phyloP scores from a whole-genome alignment of 169 alveolate species.

The Cryptosporidium parvum region DNA sequence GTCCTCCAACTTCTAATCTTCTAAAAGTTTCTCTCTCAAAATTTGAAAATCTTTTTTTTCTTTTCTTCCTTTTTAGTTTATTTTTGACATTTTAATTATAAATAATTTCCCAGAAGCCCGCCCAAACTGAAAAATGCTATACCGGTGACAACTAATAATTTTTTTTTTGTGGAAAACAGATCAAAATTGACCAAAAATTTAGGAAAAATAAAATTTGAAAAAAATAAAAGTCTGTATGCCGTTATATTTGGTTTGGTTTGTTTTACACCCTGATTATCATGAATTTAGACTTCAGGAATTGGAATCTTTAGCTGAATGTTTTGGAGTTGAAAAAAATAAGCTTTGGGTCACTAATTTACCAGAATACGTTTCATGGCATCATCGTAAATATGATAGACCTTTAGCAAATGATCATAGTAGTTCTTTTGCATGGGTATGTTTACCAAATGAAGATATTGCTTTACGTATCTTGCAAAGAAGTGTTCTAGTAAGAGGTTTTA shows the following conservation, averaged over 20 bases:
- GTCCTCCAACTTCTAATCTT: background rate
- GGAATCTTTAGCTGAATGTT: conserved; percentile 76
- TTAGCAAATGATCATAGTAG: conserved; percentile 65
- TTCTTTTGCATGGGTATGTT: conserved; percentile 71
- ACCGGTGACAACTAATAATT: background rate
- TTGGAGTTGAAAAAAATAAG: conserved; percentile 61
- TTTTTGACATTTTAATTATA: background rate
- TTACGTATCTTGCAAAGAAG: conserved; percentile 77
- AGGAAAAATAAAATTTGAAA: background rate
- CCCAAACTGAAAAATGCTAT: background rate
- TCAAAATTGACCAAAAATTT: background rate
- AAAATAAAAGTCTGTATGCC: conserved; percentile 18
- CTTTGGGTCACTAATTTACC: conserved; percentile 30
- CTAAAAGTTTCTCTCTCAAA: background rate
- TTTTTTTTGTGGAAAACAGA: background rate
- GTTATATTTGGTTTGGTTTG: conserved; percentile 80
- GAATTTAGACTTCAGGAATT: conserved; percentile 79
- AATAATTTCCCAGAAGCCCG: background rate
- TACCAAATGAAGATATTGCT: conserved; percentile 76
- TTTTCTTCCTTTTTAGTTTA: background rate
- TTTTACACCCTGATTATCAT: conserved; percentile 80
- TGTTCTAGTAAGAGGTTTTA: conserved; percentile 77
- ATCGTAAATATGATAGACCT: conserved; percentile 22
- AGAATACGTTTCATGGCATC: conserved; percentile 16
- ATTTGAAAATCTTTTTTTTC: background rate